Conservation (phyloP, 2,329 filamentous ascomycete species). For the Ophiostoma himal-ulmi region DNA sequence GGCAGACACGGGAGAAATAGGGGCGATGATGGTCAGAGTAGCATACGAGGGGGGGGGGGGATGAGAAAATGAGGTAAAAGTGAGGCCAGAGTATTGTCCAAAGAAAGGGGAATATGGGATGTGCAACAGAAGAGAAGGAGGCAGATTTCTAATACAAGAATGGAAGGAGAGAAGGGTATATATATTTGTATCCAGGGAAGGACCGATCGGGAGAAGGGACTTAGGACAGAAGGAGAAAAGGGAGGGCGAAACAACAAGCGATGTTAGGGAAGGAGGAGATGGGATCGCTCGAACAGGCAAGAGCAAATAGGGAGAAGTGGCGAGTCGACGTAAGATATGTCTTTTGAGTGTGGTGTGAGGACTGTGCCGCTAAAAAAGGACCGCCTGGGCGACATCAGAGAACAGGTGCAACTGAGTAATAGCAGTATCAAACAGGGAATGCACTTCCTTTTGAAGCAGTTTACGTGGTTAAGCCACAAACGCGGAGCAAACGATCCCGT, state of each 20-base stretch:
- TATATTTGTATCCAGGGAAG: neutral
- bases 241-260: neutral
- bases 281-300: neutral
- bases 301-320: neutral
- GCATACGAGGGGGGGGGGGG: neutral
- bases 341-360: neutral
- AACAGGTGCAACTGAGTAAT: neutral
- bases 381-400: neutral
- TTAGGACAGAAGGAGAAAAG: neutral
- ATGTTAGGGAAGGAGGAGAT: neutral
- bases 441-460: neutral
- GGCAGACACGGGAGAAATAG: neutral
- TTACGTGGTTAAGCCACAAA: neutral
- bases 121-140: neutral
- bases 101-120: neutral
- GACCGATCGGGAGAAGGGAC: neutral
- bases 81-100: neutral
- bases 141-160: neutral
- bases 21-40: neutral
- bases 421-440: neutral
- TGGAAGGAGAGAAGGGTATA: neutral
- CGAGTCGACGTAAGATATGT: conserved; percentile 1
- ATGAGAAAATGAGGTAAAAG: neutral
- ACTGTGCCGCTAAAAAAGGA: conserved; percentile 12
- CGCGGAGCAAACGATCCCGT: neutral